Percentiles rank a stretch among this genome's conserved stretches.
These are phyloP conservation scores for Macadamia integrifolia DNA, from an alignment of 164 flowering plant species.

Conservation along the genomic window DNA sequence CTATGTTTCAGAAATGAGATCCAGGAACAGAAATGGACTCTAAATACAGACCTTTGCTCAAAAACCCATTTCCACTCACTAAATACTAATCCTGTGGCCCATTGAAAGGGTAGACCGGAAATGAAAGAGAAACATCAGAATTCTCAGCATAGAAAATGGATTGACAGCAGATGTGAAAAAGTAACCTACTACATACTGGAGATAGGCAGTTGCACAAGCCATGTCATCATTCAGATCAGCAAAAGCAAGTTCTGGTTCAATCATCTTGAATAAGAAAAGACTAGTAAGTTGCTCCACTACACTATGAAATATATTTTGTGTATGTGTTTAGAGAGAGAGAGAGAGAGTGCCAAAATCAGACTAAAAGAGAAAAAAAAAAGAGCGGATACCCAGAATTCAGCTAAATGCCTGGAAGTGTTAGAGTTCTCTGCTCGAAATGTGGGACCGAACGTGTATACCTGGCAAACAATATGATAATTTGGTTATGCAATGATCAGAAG, in stretches of 20 bases:
- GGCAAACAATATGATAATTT: conserved; percentile 16
- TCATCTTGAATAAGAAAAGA: conserved; percentile 57
- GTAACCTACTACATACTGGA: conserved; percentile 99
- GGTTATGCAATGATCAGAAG: not conserved
- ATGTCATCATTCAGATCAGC: conserved; percentile 94
- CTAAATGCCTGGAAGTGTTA: conserved; percentile 90
- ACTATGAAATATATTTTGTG: not conserved
- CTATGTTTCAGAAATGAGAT: not conserved
- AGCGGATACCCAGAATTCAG: conserved; percentile 88
- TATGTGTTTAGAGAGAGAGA: not conserved
- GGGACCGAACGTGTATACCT: conserved; percentile 99
- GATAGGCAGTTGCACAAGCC: conserved; percentile 99
- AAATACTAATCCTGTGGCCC: no score
- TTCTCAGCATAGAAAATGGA: not conserved
- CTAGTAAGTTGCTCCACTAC: not conserved
- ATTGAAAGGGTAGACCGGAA: not conserved
- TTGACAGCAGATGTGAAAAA: conserved; percentile 29
- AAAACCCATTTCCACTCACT: not conserved
- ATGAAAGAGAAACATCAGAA: not conserved
- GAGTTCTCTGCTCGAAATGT: conserved; percentile 99
- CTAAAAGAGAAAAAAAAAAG: not conserved
- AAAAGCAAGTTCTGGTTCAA: conserved; percentile 99
- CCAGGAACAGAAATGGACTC: not conserved
- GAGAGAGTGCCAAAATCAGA: not conserved
- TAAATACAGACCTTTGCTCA: not conserved